Conservation (phyloP, 345 rosid genomes). For the Gynandropsis gynandra region DNA sequence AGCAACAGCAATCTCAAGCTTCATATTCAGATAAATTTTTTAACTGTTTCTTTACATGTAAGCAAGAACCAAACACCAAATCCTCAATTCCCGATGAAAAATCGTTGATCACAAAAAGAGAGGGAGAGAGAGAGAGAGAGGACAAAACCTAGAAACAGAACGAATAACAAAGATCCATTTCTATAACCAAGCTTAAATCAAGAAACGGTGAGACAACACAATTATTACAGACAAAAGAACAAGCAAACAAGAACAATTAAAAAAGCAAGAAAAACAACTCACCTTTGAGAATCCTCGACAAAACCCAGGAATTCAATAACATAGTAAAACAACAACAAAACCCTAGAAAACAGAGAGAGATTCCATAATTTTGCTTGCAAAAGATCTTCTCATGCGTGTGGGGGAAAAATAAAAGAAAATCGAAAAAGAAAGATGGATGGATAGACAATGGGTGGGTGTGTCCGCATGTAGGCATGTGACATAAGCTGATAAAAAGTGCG, state of each 20-base stretch:
- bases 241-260: constrained; percentile 11
- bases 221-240: neutral
- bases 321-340: constrained; percentile 18
- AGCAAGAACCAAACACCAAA: neutral
- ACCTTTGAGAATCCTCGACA: constrained; percentile 27
- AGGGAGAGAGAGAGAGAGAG: constrained; percentile 1
- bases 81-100: neutral
- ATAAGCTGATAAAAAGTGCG: constrained; percentile 49
- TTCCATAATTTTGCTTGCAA: constrained; percentile 6
- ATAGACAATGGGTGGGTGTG: constrained; percentile 51
- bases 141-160: constrained; percentile 1
- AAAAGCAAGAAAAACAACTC: constrained; percentile 20
- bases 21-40: constrained; percentile 19
- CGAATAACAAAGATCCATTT: constrained; percentile 14
- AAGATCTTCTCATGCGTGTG: neutral
- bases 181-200: constrained; percentile 6
- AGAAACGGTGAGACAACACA: neutral
- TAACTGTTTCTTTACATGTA: constrained; percentile 5
- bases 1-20: constrained; percentile 4
- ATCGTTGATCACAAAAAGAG: neutral
- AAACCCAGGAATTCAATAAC: neutral
- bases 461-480: constrained; percentile 35
- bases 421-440: constrained; percentile 18
- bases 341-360: constrained; percentile 17
- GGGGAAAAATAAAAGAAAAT: constrained; percentile 3